Percentiles rank a stretch among this genome's conserved stretches.
These are phyloP conservation scores for Pseudogymnoascus sp. DNA, from an alignment of 2,329 filamentous ascomycete genomes.

Conservation along the genomic window DNA sequence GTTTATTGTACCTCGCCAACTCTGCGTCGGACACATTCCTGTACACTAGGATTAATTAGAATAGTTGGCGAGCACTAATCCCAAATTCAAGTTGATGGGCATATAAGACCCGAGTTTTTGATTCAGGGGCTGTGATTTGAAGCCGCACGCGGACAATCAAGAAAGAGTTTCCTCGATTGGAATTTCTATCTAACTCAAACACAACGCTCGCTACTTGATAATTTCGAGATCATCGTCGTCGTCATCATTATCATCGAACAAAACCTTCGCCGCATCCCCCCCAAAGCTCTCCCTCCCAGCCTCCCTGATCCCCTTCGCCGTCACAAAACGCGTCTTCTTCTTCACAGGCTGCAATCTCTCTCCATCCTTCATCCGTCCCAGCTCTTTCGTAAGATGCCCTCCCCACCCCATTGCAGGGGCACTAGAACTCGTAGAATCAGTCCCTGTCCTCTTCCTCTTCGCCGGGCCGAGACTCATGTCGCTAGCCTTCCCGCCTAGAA, in stretches of 20 bases:
- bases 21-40: neutral
- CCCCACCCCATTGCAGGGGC: conserved; percentile 46
- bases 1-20: neutral
- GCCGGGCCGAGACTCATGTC: conserved; percentile 48
- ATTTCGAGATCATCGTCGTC: conserved; percentile 28
- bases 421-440: conserved; percentile 25
- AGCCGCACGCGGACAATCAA: neutral
- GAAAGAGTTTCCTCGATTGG: neutral
- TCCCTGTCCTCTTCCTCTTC: conserved; percentile 51
- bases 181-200: neutral
- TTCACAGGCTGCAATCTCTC: conserved; percentile 42
- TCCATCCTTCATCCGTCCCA: conserved; percentile 53
- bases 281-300: conserved; percentile 67
- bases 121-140: neutral
- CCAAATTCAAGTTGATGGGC: neutral
- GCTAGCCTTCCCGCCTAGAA: conserved; percentile 31
- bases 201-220: conserved; percentile 14
- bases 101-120: neutral
- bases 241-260: conserved; percentile 22
- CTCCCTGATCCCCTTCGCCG: conserved; percentile 67
- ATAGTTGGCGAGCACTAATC: neutral
- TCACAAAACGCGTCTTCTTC: conserved; percentile 74
- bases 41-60: neutral
- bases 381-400: conserved; percentile 43
- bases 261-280: conserved; percentile 31